Evolutionary conservation across 2,329 filamentous ascomycete genomes (phyloP).

Genomic region (Aspergillus nomiae): DNA sequence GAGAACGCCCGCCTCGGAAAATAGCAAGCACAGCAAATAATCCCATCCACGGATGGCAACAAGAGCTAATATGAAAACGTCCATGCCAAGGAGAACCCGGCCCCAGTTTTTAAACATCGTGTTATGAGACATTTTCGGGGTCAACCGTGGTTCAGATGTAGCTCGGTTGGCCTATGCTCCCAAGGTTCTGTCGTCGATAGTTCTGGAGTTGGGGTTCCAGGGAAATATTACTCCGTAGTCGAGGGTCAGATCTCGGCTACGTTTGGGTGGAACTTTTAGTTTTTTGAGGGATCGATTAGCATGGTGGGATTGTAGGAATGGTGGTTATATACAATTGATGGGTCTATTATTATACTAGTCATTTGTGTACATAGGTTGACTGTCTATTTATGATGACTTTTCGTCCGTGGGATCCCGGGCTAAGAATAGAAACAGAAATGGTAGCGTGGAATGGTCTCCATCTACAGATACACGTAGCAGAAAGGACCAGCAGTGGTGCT

Average conservation of each 20-base stretch:
- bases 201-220: too few species aligned
- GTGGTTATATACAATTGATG: background rate
- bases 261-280: background rate
- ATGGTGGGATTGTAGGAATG: background rate
- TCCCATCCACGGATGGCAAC: background rate
- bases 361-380: background rate
- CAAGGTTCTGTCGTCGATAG: background rate
- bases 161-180: background rate
- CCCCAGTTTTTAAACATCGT: background rate
- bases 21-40: background rate
- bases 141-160: background rate
- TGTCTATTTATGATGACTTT: background rate
- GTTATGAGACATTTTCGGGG: background rate
- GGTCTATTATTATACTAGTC: background rate
- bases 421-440: background rate
- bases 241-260: too few species aligned
- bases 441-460: background rate
- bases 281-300: background rate
- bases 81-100: background rate
- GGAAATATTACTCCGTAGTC: too few species aligned
- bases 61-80: background rate
- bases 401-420: too few species aligned
- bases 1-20: background rate
- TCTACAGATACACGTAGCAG: constrained; percentile 48
- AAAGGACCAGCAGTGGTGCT: constrained; percentile 49